Evolutionary conservation across 1,284 basidiomycete species (phyloP).

Genomic region (Pseudomicrostroma phylloplanum): DNA sequence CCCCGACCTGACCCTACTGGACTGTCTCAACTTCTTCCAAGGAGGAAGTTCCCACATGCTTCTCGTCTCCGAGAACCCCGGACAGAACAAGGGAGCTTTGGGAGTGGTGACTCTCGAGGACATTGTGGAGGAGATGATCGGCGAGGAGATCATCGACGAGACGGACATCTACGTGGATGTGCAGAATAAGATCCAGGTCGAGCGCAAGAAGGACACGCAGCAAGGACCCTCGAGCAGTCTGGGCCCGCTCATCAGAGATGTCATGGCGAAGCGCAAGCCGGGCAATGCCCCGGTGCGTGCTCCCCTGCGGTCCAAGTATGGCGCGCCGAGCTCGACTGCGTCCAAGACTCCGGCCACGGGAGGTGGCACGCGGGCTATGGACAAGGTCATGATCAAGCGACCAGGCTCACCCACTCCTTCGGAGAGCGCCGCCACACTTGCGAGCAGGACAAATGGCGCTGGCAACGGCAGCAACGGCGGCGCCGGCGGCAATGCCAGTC

Average conservation of each 20-base stretch:
- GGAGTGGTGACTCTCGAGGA: conserved; percentile 55
- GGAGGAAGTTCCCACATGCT: conserved; percentile 89
- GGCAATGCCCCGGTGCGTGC: conserved; percentile 32
- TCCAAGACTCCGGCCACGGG: conserved; percentile 14
- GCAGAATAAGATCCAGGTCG: conserved; percentile 18
- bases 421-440: too few species aligned
- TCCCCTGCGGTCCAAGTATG: conserved; percentile 37
- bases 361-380: conserved; percentile 18
- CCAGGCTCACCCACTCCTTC: conserved; percentile 21
- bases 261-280: conserved; percentile 47
- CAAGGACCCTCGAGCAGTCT: conserved; percentile 16
- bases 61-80: conserved; percentile 76
- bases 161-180: conserved; percentile 48
- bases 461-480: too few species aligned
- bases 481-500: too few species aligned
- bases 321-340: conserved; percentile 21
- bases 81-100: conserved; percentile 65
- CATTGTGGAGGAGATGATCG: conserved; percentile 59
- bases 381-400: conserved; percentile 42
- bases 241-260: conserved; percentile 48
- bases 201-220: conserved; percentile 14
- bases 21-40: conserved; percentile 60
- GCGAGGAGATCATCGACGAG: conserved; percentile 49
- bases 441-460: too few species aligned
- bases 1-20: conserved; percentile 66